phyloP scores from a whole-genome alignment of 192 early-diverging fungal species.

The Entophlyctis helioformis region DNA sequence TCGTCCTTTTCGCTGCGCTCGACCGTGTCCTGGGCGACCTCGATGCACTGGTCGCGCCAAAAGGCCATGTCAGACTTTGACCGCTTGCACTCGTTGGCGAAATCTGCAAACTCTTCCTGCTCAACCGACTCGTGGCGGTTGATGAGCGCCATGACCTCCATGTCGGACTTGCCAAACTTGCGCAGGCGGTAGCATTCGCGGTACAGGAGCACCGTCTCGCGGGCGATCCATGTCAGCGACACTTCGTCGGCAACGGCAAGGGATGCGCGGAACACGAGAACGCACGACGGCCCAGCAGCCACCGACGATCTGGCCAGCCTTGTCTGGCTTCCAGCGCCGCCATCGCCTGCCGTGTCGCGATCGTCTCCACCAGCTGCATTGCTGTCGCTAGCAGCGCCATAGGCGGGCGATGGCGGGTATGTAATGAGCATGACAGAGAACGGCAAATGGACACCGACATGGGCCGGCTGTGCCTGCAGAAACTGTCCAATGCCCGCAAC shows the following conservation, averaged over 20 bases:
- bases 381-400: too few species aligned
- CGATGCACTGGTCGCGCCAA: constrained; percentile 29
- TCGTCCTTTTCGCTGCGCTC: constrained; percentile 15
- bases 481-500: too few species aligned
- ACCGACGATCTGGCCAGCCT: too few species aligned
- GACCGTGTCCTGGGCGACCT: constrained; percentile 27
- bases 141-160: constrained; percentile 3
- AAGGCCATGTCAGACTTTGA: constrained; percentile 15
- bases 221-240: constrained; percentile 9
- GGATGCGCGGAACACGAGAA: constrained; percentile 19
- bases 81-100: constrained; percentile 16
- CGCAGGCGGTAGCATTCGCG: constrained; percentile 4
- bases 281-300: too few species aligned
- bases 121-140: constrained; percentile 11
- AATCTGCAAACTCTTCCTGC: constrained; percentile 23
- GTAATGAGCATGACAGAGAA: too few species aligned
- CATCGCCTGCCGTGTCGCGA: too few species aligned
- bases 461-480: too few species aligned
- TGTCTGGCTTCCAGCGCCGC: too few species aligned
- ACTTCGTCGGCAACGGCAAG: constrained; percentile 20
- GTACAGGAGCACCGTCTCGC: too few species aligned
- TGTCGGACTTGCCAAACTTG: background rate
- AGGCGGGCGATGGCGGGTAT: too few species aligned
- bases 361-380: background rate
- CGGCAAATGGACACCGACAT: too few species aligned